These are phyloP conservation scores for Vitis riparia DNA, from an alignment of 164 flowering plant genomes.

Conservation along the genomic window DNA sequence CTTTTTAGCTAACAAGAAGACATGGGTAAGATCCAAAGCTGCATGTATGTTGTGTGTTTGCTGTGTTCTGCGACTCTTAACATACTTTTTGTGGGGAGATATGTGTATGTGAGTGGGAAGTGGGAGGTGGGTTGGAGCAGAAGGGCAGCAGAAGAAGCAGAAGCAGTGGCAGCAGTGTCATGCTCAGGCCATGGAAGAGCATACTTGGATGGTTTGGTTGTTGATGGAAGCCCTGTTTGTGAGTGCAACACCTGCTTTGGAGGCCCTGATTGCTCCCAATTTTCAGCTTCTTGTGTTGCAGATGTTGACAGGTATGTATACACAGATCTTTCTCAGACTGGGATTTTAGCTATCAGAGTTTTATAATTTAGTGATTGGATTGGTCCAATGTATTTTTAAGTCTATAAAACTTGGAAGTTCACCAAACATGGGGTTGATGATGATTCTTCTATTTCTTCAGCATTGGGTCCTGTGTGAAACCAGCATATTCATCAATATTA, in stretches of 20 bases:
- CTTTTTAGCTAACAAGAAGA: no score
- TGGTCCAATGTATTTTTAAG: no score
- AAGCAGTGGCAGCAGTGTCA: conserved; percentile 24
- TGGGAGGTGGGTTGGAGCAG: conserved; percentile 10
- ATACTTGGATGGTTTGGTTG: conserved; percentile 28
- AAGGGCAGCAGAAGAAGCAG: conserved; percentile 32
- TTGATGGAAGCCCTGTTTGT: conserved; percentile 24
- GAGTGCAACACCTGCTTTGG: conserved; percentile 33
- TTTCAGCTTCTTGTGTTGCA: conserved; percentile 27
- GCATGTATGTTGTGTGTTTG: not conserved
- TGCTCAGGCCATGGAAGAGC: conserved; percentile 48
- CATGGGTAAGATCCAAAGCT: not conserved
- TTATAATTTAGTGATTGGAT: no score
- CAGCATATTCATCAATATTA: no score
- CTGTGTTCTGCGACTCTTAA: not conserved
- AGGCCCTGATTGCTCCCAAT: conserved; percentile 36
- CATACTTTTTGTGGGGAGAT: not conserved
- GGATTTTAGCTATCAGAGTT: no score
- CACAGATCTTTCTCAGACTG: no score
- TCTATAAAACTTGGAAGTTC: no score
- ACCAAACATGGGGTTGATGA: no score
- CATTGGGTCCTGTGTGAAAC: no score
- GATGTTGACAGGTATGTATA: conserved; percentile 32
- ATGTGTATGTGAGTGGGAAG: not conserved
- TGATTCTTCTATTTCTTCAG: no score